These are phyloP conservation scores for Heterobasidion irregulare DNA, from an alignment of 1,284 basidiomycete genomes.

Conservation along the genomic window DNA sequence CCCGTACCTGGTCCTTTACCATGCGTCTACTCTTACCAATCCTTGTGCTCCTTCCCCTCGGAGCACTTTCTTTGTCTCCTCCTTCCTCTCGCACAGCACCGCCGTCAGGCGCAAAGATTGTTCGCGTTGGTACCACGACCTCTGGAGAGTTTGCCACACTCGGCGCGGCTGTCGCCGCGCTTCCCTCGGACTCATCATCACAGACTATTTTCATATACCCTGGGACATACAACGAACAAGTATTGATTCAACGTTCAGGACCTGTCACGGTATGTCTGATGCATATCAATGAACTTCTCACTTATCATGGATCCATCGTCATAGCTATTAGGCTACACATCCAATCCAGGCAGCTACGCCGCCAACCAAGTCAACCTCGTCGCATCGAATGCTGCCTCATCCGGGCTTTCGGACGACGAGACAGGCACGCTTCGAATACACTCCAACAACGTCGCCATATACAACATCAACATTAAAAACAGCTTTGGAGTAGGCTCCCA, in stretches of 20 bases:
- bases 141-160: constrained; percentile 36
- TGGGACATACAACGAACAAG: constrained; percentile 46
- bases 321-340: constrained; percentile 41
- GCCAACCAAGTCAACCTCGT: constrained; percentile 35
- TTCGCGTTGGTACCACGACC: constrained; percentile 31
- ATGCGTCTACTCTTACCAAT: not conserved
- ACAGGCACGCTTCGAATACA: constrained; percentile 47
- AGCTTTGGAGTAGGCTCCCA: constrained; percentile 41
- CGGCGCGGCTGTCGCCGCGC: constrained; percentile 30
- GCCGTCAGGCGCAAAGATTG: constrained; percentile 35
- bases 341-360: constrained; percentile 23
- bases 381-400: constrained; percentile 29
- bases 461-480: constrained; percentile 49
- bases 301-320: not conserved
- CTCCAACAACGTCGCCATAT: constrained; percentile 42
- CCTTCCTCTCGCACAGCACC: constrained; percentile 33
- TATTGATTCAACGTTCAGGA: constrained; percentile 34
- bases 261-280: constrained; percentile 16
- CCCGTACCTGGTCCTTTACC: not conserved
- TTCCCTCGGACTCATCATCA: constrained; percentile 34
- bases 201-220: constrained; percentile 45
- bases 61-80: constrained; percentile 12
- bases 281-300: constrained; percentile 12
- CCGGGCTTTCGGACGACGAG: constrained; percentile 43
- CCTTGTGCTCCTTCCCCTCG: not conserved